Base-by-base conservation (phyloP, 805 yeast species). In the Cephaloascus fragrans region DNA sequence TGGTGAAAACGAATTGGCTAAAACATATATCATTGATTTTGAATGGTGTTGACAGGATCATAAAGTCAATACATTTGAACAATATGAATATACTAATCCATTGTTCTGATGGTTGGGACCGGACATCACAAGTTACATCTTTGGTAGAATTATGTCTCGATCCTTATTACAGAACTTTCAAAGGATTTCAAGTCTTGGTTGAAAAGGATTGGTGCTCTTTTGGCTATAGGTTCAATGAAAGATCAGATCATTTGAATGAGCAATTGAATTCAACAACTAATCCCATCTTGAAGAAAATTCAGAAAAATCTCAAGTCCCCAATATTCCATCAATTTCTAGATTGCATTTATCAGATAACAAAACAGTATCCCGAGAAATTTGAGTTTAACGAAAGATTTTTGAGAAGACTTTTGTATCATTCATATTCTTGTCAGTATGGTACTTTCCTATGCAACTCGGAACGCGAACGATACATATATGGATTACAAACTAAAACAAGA, bases 91-190 rank as follows among this genome's bases (percentile, higher is more conserved):
- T 90, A 3, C 55, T 93, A 8, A 73, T 93, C 4, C 98, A 93
- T 62, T 93, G 98, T 56, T 87, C 97, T 1, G 98, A 93, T 62
- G 98, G 98, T 1, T 93, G 98, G 98, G 98, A 93, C 55, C 67
- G 98, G 41, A 93, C 98, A 0, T 77, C 97, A 0, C 97, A 93
- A 54, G 75, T 89, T 1, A 72, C 88, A 4, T 81, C 96, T 2
- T 62, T 93, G 44, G 75, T 89, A 18, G 90, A 90, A 58, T 60
- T 93, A 4, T 85, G 96, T 52, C 64, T 89, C 6, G 97, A 93
- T 56, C 97, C 97, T 1, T 86, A 75, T 54, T 93, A 71, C 57
- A 69, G 98, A 46, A 89, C 97, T 0, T 46, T 85, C 3, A 82
- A 87, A 41, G 98, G 98, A 3, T 88, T 93, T 52, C 81, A 83